phyloP scores from a whole-genome alignment of 2,329 filamentous ascomycete genomes.

The Geosmithia putterillii region DNA sequence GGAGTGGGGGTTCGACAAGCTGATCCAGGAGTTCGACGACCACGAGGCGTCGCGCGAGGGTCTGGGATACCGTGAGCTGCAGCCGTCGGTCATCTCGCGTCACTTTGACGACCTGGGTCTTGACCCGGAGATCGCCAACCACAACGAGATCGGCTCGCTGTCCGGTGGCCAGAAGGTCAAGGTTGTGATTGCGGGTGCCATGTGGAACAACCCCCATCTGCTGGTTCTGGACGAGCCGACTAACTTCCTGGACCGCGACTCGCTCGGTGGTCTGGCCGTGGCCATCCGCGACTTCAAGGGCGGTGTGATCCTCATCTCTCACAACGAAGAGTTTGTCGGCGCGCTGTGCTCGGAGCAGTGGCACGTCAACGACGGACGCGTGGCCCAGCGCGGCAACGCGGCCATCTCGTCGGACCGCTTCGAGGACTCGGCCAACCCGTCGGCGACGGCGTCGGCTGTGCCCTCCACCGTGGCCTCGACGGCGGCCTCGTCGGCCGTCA shows the following conservation, averaged over 20 bases:
- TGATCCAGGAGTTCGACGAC: constrained; percentile 96
- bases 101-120: constrained; percentile 96
- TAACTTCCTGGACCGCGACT: constrained; percentile 98
- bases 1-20: constrained; percentile 79
- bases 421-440: constrained; percentile 60
- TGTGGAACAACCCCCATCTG: constrained; percentile 99
- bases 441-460: constrained; percentile 39
- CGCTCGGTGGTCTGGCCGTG: constrained; percentile 89
- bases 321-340: constrained; percentile 98
- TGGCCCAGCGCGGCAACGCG: constrained; percentile 70
- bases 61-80: constrained; percentile 87
- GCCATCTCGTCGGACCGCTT: constrained; percentile 72
- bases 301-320: constrained; percentile 97
- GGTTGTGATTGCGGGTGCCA: constrained; percentile 88
- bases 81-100: constrained; percentile 89
- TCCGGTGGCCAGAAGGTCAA: constrained; percentile 99
- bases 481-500: constrained; percentile 41
- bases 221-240: constrained; percentile 97
- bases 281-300: constrained; percentile 97
- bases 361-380: constrained; percentile 79
- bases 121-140: constrained; percentile 95
- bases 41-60: constrained; percentile 98
- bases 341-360: constrained; percentile 93
- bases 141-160: constrained; percentile 93
- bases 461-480: constrained; percentile 47